phyloP scores from a whole-genome alignment of 176 grass and related monocot genomes.

The Oryza rufipogon region DNA sequence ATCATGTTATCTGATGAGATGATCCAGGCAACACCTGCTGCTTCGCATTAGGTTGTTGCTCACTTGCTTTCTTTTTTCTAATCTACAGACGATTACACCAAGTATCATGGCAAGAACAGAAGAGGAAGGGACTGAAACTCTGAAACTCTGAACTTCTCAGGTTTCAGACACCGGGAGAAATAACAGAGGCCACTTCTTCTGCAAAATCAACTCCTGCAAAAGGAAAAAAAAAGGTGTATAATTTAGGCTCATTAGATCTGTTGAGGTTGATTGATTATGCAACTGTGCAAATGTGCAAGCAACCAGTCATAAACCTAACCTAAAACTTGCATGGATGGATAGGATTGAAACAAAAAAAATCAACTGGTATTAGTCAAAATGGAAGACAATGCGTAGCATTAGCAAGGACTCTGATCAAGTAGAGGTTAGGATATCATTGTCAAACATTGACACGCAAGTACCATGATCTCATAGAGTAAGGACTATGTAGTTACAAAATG shows the following conservation, averaged over 20 bases:
- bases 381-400: constrained; percentile 12
- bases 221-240: not conserved
- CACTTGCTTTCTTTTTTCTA: not conserved
- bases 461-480: not conserved
- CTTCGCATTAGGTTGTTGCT: constrained; percentile 61
- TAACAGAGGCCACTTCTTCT: constrained; percentile 4
- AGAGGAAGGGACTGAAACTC: not conserved
- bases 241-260: constrained; percentile 1
- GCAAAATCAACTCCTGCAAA: constrained; percentile 18
- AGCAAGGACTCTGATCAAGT: not conserved
- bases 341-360: not conserved
- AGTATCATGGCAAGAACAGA: constrained; percentile 31
- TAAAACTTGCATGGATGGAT: not conserved
- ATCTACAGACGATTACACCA: constrained; percentile 10
- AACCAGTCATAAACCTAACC: constrained; percentile 29
- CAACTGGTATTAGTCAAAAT: constrained; percentile 6
- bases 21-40: constrained; percentile 48
- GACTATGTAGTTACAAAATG: not conserved
- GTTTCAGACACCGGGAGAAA: not conserved
- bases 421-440: constrained; percentile 18
- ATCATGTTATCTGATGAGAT: not conserved
- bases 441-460: not conserved
- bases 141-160: not conserved
- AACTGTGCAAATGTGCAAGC: constrained; percentile 3
- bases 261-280: not conserved